Conservation (phyloP, 352 stramenopile genomes). For the Thalassiosira mediterranea region DNA sequence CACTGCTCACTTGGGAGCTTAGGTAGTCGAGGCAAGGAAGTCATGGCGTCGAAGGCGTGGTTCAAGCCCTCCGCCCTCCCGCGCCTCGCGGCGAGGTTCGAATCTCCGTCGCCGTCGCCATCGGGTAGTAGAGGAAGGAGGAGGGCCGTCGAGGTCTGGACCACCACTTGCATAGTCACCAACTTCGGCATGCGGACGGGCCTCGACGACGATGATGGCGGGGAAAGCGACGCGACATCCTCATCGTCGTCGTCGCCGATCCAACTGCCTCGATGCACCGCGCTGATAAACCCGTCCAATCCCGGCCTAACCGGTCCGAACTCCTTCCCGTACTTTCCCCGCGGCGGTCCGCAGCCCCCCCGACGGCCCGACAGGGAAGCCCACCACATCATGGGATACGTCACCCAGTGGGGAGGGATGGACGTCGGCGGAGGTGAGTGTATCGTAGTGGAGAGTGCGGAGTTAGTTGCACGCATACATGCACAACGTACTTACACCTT, state of each 20-base stretch:
- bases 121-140: conserved; percentile 1
- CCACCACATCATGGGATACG: conserved; percentile 77
- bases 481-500: too few relatives aligned
- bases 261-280: conserved; percentile 15
- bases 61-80: conserved; percentile 53
- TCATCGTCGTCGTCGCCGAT: neutral
- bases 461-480: too few relatives aligned
- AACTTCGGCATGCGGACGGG: conserved; percentile 72
- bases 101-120: neutral
- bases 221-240: neutral
- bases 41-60: conserved; percentile 58
- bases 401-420: conserved; percentile 75
- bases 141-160: conserved; percentile 66
- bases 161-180: conserved; percentile 73
- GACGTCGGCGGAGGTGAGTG: conserved; percentile 61
- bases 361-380: conserved; percentile 33
- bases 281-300: conserved; percentile 72
- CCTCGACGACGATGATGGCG: neutral
- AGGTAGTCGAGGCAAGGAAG: neutral
- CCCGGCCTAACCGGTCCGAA: conserved; percentile 65
- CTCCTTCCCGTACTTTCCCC: conserved; percentile 78
- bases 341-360: conserved; percentile 60
- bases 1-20: too few relatives aligned
- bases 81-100: conserved; percentile 38
- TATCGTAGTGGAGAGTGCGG: too few relatives aligned